These are phyloP conservation scores for Trypanosoma melophagium DNA, from an alignment of 208 protist genomes.

Conservation along the genomic window DNA sequence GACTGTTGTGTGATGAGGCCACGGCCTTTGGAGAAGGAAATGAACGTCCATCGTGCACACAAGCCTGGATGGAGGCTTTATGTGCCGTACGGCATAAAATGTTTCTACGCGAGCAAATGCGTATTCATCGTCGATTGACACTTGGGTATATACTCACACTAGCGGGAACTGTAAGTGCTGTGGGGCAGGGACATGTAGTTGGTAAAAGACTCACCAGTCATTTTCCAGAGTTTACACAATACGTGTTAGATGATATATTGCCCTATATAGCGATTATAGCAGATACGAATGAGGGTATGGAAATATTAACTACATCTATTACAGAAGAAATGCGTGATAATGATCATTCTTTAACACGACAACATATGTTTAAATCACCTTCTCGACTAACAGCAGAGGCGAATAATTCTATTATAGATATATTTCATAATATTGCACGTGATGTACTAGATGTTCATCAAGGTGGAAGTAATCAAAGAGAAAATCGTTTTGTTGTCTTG, in stretches of 20 bases:
- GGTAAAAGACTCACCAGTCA: constrained; percentile 50
- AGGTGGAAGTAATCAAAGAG: constrained; percentile 3
- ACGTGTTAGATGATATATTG: constrained; percentile 36
- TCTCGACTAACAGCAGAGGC: constrained; percentile 54
- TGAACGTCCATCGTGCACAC: constrained; percentile 69
- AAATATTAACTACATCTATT: background rate
- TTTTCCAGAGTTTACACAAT: constrained; percentile 38
- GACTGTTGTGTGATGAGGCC: constrained; percentile 59
- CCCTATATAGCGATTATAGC: constrained; percentile 42
- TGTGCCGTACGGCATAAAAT: constrained; percentile 17
- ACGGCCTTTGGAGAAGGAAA: constrained; percentile 77
- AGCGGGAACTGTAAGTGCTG: constrained; percentile 50
- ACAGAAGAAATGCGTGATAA: background rate
- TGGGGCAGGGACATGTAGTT: constrained; percentile 18
- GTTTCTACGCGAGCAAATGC: constrained; percentile 17
- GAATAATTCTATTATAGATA: constrained; percentile 68
- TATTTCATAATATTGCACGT: constrained; percentile 45
- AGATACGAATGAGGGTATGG: constrained; percentile 28
- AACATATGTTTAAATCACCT: constrained; percentile 17
- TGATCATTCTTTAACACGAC: background rate
- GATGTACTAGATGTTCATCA: constrained; percentile 53
- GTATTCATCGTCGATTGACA: constrained; percentile 46
- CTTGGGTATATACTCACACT: constrained; percentile 65
- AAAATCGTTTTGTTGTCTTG: constrained; percentile 32
- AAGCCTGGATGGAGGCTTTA: constrained; percentile 62